Evolutionary conservation across 495 filamentous ascomycete genomes (phyloP), one percentile per base, ranked within the genome.

Genomic region (Emericellopsis terricola): DNA sequence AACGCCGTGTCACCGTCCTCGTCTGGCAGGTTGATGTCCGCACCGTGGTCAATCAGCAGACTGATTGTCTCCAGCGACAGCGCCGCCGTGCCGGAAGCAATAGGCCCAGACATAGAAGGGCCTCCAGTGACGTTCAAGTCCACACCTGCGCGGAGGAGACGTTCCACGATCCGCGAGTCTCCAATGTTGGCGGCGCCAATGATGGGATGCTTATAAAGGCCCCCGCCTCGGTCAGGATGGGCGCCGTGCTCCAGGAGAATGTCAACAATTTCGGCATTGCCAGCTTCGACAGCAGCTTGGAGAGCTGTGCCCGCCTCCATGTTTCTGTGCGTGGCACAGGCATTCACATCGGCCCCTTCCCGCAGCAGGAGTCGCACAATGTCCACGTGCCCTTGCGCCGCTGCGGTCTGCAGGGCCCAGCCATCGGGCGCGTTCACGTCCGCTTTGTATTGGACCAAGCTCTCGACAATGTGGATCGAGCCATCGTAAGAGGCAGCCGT

Each of bases 321-420:
- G 13, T 31, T 31, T 6, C 41, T 29, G 18, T 45, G 43, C 13
- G 40, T 8, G 10, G 45, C 45, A 18, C 41, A 37, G 2, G 42
- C 47, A 15, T 56, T 55, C 8, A 55, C 47, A 23, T 56, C 37
- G 4, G 49, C 52, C 8, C 51, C 51, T 31, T 33, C 39, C 8
- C 45, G 38, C 0, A 56, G 32, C 21, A 56, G 49, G 24, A 48
- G 42, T 27, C 36, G 23, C 2, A 55, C 51, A 15, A 56, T 41
- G 2, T 49, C 46, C 13, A 47, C 41, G 28, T 54, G 52, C 15
- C 52, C 50, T 21, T 53, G 43, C 5, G 38, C 24, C 8, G 50
- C 45, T 9, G 51, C 52, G 13, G 44, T 43, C 28, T 55, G 50
- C 15, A 55, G 33, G 1, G 50, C 45, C 41, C 43, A 51, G 7